These are phyloP conservation scores for Claviceps lovelessii DNA, from an alignment of 2,329 filamentous ascomycete species.

Conservation along the genomic window DNA sequence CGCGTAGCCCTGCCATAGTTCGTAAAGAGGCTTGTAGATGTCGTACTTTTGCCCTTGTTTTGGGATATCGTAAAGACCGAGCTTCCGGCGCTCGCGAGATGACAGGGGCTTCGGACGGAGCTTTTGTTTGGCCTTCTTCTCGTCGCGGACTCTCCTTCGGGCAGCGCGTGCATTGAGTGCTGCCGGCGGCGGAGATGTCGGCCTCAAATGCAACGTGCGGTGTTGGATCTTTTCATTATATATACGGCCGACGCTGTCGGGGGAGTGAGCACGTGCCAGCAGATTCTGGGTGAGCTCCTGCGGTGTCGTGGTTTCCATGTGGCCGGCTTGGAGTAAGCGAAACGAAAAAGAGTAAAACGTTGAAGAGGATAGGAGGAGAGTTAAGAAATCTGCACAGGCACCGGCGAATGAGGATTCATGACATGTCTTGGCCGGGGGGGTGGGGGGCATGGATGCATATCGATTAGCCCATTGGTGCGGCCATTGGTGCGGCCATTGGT, in stretches of 20 bases:
- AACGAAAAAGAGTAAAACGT: not conserved
- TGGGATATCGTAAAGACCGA: slow-evolving; percentile 63
- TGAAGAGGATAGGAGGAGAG: not conserved
- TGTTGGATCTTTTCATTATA: slow-evolving; percentile 72
- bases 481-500: not conserved
- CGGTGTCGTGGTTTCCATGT: slow-evolving; percentile 22
- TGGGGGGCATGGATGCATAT: not conserved
- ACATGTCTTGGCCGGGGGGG: not conserved
- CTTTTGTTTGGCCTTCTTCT: slow-evolving; percentile 32
- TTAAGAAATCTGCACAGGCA: not conserved
- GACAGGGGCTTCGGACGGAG: slow-evolving; percentile 56
- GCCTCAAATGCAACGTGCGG: slow-evolving; percentile 64
- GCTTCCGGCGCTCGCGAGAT: slow-evolving; percentile 58
- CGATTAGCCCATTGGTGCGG: not conserved
- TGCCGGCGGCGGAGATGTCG: slow-evolving; percentile 52
- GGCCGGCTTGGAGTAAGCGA: not conserved
- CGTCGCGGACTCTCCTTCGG: slow-evolving; percentile 33
- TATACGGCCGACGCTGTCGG: slow-evolving; percentile 54
- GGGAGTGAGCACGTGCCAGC: slow-evolving; percentile 65
- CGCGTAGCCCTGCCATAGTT: slow-evolving; percentile 74
- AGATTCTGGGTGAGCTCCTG: slow-evolving; percentile 43
- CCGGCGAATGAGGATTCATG: not conserved
- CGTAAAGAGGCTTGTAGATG: slow-evolving; percentile 63
- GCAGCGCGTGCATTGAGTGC: slow-evolving; percentile 41
- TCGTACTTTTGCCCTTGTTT: slow-evolving; percentile 47